phyloP scores from a whole-genome alignment of 176 grass and related monocot species.

The Carex littledalei region DNA sequence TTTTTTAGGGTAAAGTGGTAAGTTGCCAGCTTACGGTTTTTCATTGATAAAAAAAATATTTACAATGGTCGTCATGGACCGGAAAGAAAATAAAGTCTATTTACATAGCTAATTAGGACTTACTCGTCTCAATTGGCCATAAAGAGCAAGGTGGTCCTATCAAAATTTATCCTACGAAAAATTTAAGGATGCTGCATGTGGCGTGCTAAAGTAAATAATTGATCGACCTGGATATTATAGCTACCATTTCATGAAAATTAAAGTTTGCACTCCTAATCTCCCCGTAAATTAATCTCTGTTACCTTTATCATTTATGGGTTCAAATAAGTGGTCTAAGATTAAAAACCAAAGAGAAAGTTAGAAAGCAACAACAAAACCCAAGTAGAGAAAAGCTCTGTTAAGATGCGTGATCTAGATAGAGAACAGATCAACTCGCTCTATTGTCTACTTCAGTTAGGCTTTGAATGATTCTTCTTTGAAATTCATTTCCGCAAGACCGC shows the following conservation, averaged over 20 bases:
- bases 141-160: neutral
- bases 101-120: too few relatives aligned
- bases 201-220: neutral
- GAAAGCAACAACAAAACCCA: neutral
- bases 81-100: too few relatives aligned
- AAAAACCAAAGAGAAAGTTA: neutral
- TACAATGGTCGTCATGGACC: too few relatives aligned
- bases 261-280: neutral
- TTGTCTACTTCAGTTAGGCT: slow-evolving; percentile 8
- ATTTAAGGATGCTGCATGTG: neutral
- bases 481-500: neutral
- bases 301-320: neutral
- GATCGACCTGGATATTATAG: neutral
- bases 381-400: neutral
- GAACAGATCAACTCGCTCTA: neutral
- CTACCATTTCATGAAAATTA: neutral
- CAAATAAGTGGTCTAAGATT: neutral
- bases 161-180: neutral
- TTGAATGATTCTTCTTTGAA: neutral
- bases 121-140: neutral
- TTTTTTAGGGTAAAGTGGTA: too few relatives aligned
- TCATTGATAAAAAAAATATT: too few relatives aligned
- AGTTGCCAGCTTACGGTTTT: too few relatives aligned
- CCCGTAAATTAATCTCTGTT: neutral
- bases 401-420: slow-evolving; percentile 5